Percentiles rank a stretch among this genome's conserved stretches.
Evolutionary conservation across 345 rosid species (phyloP).

Genomic region (Boechera stricta): DNA sequence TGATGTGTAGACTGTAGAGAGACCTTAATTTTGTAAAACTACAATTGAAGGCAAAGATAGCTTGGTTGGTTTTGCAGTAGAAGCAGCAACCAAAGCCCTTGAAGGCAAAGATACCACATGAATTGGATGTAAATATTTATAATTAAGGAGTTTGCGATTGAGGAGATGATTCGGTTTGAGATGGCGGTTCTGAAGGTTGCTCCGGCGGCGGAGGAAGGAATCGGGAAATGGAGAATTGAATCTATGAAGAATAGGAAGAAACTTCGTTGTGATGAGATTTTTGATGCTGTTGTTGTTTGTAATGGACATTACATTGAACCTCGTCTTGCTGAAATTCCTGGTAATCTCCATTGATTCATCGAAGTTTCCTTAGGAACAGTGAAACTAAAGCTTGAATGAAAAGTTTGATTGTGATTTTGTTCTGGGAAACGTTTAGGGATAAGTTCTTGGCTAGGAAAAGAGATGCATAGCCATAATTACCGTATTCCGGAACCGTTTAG

Average conservation of each 20-base stretch:
- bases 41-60: no score
- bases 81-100: no score
- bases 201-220: slow-evolving; percentile 38
- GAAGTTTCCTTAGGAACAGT: not conserved
- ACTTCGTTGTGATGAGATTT: slow-evolving; percentile 49
- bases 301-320: slow-evolving; percentile 76
- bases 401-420: not conserved
- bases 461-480: slow-evolving; percentile 87
- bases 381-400: not conserved
- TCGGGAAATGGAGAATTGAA: slow-evolving; percentile 62
- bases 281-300: slow-evolving; percentile 78
- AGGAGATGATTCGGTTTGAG: slow-evolving; percentile 67
- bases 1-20: no score
- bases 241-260: slow-evolving; percentile 44
- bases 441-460: slow-evolving; percentile 84
- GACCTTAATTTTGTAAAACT: no score
- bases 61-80: no score
- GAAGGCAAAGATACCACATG: no score
- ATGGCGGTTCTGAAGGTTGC: slow-evolving; percentile 60
- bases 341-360: slow-evolving; percentile 41
- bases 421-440: slow-evolving; percentile 55
- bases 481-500: slow-evolving; percentile 67
- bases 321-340: slow-evolving; percentile 67
- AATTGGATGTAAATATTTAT: no score
- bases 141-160: slow-evolving; percentile 61